phyloP scores from a whole-genome alignment of 2,329 filamentous ascomycete genomes.

The Didymella segeticola region DNA sequence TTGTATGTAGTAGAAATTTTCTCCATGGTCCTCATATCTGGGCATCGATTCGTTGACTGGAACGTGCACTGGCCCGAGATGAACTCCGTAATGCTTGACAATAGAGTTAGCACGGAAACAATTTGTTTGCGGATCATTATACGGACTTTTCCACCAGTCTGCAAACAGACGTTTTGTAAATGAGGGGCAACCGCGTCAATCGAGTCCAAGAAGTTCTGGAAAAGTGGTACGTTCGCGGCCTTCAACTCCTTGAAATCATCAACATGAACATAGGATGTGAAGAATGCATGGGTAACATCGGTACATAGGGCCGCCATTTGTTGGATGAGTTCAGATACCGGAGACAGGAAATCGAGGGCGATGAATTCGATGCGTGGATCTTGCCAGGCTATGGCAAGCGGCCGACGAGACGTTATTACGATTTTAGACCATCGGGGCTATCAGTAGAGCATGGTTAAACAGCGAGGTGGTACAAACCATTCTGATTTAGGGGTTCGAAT shows the following conservation, averaged over 20 bases:
- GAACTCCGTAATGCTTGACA: slow-evolving; percentile 1
- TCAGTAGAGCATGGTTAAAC: too few relatives aligned
- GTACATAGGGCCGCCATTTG: not conserved
- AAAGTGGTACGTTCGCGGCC: not conserved
- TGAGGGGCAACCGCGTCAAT: not conserved
- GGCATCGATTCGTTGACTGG: not conserved
- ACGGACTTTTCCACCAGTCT: slow-evolving; percentile 2
- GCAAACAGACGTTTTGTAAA: not conserved
- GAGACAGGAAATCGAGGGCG: not conserved
- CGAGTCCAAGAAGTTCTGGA: not conserved
- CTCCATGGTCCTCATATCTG: not conserved
- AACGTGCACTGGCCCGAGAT: not conserved
- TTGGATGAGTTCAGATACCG: not conserved
- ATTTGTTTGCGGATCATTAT: too few relatives aligned
- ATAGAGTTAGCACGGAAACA: too few relatives aligned
- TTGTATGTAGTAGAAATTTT: slow-evolving; percentile 8
- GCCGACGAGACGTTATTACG: not conserved
- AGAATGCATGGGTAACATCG: slow-evolving; percentile 3
- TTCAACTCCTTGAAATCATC: not conserved
- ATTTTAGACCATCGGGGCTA: slow-evolving; percentile 6
- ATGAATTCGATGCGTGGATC: not conserved
- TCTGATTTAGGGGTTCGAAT: not conserved
- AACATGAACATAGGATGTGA: slow-evolving; percentile 1
- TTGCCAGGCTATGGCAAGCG: not conserved
- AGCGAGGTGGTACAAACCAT: too few relatives aligned